Conservation (phyloP, 768 basidiomycete species). For the Boletus tomentosulus region DNA sequence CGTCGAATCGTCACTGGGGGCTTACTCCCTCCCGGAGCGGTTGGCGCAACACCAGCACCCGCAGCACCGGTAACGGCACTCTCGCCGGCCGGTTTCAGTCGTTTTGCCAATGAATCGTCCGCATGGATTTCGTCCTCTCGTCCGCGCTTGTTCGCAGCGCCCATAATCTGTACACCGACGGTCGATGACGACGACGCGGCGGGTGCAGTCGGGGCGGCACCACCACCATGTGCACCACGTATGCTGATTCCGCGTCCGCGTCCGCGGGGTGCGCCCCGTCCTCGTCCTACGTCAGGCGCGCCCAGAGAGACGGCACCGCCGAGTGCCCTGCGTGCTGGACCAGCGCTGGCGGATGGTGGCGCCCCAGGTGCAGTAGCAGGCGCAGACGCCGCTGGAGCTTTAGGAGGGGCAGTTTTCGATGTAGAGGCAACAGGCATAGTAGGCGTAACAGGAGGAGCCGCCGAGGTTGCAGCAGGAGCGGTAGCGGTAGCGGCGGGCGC, state of each 20-base stretch:
- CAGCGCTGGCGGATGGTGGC: constrained; percentile 24
- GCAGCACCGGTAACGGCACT: not conserved
- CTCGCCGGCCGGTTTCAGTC: constrained; percentile 51
- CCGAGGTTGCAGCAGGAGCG: constrained; percentile 5
- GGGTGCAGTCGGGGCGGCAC: constrained; percentile 26
- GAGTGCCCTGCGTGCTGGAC: constrained; percentile 30
- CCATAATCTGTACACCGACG: constrained; percentile 54
- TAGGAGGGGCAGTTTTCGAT: constrained; percentile 4
- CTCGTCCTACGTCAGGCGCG: constrained; percentile 23
- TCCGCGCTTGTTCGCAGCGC: constrained; percentile 61
- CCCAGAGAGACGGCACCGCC: constrained; percentile 27
- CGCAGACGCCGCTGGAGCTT: constrained; percentile 14
- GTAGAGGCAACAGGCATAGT: constrained; percentile 28
- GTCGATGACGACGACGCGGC: constrained; percentile 25
- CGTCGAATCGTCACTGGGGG: constrained; percentile 35
- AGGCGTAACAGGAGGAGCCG: constrained; percentile 23
- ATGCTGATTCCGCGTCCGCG: constrained; percentile 27
- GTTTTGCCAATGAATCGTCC: constrained; percentile 63
- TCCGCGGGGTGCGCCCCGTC: constrained; percentile 35
- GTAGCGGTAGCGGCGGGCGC: constrained; percentile 19
- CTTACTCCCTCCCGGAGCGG: constrained; percentile 20
- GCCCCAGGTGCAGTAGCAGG: constrained; percentile 1
- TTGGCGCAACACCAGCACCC: not conserved
- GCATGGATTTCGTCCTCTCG: constrained; percentile 49
- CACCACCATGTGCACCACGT: constrained; percentile 28